Conservation (phyloP, 2,329 filamentous ascomycete species). For the Berkeleyomyces basicola region DNA sequence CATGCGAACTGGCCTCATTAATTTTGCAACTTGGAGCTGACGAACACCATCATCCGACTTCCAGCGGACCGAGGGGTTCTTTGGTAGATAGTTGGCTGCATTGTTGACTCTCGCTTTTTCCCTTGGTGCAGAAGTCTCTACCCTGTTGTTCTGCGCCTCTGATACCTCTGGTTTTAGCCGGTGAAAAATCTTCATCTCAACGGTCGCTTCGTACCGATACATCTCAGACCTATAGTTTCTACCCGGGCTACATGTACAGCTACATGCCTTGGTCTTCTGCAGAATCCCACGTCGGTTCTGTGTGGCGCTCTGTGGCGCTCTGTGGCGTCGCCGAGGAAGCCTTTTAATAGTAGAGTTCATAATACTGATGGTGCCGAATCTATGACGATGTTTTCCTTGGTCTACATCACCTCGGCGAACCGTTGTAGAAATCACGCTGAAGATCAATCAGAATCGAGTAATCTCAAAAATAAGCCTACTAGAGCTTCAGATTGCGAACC, state of each 20-base stretch:
- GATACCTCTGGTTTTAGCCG: too few species aligned
- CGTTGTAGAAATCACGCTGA: neutral
- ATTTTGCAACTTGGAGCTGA: too few species aligned
- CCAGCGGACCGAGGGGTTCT: too few species aligned
- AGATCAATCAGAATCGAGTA: neutral
- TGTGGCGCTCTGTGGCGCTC: neutral
- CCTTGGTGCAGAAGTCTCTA: too few species aligned
- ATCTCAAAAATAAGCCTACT: neutral
- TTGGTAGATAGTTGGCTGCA: too few species aligned
- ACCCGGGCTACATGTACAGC: neutral
- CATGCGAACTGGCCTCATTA: too few species aligned
- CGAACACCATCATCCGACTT: too few species aligned
- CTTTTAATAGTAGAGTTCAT: neutral
- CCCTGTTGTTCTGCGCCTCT: too few species aligned
- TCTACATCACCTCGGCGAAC: neutral
- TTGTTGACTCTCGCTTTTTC: too few species aligned
- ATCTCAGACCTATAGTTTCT: neutral
- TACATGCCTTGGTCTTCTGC: neutral
- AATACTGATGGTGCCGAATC: neutral
- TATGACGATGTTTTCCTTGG: neutral
- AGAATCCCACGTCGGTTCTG: neutral
- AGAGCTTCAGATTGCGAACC: neutral
- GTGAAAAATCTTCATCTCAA: neutral
- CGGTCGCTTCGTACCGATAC: neutral
- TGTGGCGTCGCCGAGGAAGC: neutral